Evolutionary conservation across 2,329 filamentous ascomycete genomes (phyloP), one percentile per base, ranked within the genome.

Genomic region (Exophiala sp.): DNA sequence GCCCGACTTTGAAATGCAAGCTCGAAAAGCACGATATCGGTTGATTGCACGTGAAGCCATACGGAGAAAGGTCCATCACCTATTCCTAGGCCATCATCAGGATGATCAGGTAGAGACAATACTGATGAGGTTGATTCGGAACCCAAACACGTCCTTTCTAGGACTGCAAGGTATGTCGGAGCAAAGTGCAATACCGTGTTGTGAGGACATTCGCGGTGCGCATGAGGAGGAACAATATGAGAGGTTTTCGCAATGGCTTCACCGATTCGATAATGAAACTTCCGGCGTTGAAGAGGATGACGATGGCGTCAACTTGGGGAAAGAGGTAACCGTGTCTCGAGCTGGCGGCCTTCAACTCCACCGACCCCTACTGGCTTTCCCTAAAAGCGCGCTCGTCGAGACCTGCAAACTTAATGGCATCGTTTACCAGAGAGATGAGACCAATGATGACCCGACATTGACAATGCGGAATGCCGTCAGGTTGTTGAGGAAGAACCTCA

Each of bases 31-130:
- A 27, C 81, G 93, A 11, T 97, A 90, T 66, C 83, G 80, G 54
- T 71, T 74, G 0, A 67, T 97, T 1, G 90, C 86, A 1, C 64
- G 60, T 11, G 73, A 76, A 6, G 89, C 86, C 64, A 66, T 67
- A 13, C 64, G 69, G 1, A 59, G 70, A 4, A 64, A 69, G 0
- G 78, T 86, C 2, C 68, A 67, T 3, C 78, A 79, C 16, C 65
- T 97, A 1, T 76, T 96, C 32, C 71, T 94, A 22, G 93, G 84
- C 2, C 93, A 98, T 64, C 93, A 98, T 65, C 74, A 78, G 55
- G 90, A 96, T 62, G 93, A 98, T 62, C 88, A 93, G 63, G 85
- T 89, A 48, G 93, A 98, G 70, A 96, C 90, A 0, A 76, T 94
- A 2, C 69, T 97, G 42, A 86, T 89, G 82, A 79, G 93, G 35